These are phyloP conservation scores for Amorphotheca resinae DNA, from an alignment of 495 filamentous ascomycete species.

Conservation along the genomic window DNA sequence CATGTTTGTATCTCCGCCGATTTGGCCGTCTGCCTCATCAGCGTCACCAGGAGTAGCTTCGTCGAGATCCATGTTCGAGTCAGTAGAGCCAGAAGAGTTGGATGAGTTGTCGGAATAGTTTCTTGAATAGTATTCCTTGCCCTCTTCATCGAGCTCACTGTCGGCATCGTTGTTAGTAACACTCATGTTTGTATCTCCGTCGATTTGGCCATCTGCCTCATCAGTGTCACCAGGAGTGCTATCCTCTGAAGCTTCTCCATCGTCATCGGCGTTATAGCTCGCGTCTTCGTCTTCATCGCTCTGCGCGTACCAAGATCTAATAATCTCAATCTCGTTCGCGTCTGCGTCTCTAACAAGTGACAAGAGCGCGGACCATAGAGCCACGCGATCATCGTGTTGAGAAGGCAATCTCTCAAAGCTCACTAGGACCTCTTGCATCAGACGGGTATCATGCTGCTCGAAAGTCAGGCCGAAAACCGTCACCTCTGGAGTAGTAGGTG, in stretches of 20 bases:
- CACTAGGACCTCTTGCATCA: background rate
- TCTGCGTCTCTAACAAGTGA: background rate
- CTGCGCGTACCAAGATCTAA: background rate
- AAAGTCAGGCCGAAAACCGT: conserved; percentile 4
- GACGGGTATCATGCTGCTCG: conserved; percentile 2
- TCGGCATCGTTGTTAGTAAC: background rate
- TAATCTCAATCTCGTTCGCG: background rate
- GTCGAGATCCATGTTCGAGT: no score
- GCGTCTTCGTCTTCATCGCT: background rate
- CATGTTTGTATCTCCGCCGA: background rate
- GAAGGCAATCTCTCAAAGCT: background rate
- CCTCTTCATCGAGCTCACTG: background rate
- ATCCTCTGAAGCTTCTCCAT: background rate
- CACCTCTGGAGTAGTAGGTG: no score
- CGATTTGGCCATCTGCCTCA: background rate
- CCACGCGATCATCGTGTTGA: background rate
- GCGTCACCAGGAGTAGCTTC: background rate
- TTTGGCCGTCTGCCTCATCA: background rate
- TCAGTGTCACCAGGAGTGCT: background rate
- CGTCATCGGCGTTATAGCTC: background rate
- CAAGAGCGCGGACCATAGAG: background rate
- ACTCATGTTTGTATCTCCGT: background rate
- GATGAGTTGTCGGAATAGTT: no score
- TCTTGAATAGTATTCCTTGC: background rate
- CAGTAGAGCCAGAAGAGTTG: no score